phyloP scores from a whole-genome alignment of 75 land plant species.

The Ceratopteris richardii region DNA sequence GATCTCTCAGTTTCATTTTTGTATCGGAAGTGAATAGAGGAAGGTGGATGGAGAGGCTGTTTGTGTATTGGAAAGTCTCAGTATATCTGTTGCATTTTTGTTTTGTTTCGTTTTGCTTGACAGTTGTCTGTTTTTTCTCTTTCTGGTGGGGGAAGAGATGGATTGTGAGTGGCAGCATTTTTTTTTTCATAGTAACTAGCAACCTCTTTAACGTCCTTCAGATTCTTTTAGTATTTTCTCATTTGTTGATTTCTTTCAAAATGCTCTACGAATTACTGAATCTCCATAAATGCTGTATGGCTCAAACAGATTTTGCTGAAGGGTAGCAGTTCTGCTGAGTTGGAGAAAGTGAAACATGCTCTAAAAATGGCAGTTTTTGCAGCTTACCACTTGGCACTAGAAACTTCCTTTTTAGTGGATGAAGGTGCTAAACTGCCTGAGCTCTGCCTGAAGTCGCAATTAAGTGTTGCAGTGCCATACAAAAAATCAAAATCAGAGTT shows the following conservation, averaged over 20 bases:
- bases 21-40: too few species aligned
- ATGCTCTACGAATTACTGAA: too few species aligned
- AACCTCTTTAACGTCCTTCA: neutral
- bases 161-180: too few species aligned
- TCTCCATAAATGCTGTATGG: neutral
- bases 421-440: slow-evolving; percentile 81
- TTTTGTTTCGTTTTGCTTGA: too few species aligned
- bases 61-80: too few species aligned
- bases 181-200: neutral
- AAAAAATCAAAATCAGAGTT: slow-evolving; percentile 19
- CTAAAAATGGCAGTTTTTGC: slow-evolving; percentile 70
- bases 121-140: too few species aligned
- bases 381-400: slow-evolving; percentile 82
- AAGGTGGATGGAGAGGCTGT: too few species aligned
- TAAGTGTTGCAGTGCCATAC: slow-evolving; percentile 21
- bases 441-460: slow-evolving; percentile 18
- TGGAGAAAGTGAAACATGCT: slow-evolving; percentile 74
- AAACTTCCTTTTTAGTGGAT: too few species aligned
- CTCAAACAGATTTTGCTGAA: slow-evolving; percentile 54
- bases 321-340: slow-evolving; percentile 47
- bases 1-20: too few species aligned
- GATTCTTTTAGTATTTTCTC: neutral
- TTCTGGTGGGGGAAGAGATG: too few species aligned
- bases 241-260: neutral
- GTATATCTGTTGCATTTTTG: too few species aligned